A percentile compares a stretch with the other conserved stretches of the same genome.
Conservation (phyloP, 148 eudicot genomes). For the Nepenthes gracilis region DNA sequence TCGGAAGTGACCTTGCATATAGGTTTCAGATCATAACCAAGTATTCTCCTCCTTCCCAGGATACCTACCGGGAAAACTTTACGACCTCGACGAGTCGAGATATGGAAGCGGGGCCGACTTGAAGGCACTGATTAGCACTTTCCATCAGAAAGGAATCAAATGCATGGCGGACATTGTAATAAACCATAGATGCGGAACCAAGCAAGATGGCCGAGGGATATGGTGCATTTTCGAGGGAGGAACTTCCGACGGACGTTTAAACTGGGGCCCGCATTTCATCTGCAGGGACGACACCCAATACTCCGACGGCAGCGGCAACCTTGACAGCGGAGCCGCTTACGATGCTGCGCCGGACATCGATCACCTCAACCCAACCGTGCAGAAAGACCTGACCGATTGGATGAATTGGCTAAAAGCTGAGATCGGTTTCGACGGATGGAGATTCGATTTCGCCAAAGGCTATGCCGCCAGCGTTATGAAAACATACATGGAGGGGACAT, state of each 20-base stretch:
- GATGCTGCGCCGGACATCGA: conserved; percentile 43
- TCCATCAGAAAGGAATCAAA: conserved; percentile 40
- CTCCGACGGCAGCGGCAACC: conserved; percentile 42
- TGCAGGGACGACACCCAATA: conserved; percentile 38
- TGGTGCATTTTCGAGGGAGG: conserved; percentile 64
- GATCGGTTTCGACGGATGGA: conserved; percentile 44
- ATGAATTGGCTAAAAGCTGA: conserved; percentile 54
- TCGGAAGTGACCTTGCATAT: too few relatives aligned
- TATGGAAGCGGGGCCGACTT: conserved; percentile 33
- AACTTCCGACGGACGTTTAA: conserved; percentile 42
- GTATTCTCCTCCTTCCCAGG: conserved; percentile 14
- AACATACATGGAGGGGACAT: conserved; percentile 11
- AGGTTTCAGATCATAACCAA: too few relatives aligned
- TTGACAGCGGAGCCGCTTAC: conserved; percentile 28
- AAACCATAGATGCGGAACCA: conserved; percentile 19
- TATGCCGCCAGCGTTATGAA: conserved; percentile 35
- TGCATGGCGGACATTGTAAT: conserved; percentile 50
- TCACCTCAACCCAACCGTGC: conserved; percentile 42
- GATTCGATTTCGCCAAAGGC: conserved; percentile 53
- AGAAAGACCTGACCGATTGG: conserved; percentile 47
- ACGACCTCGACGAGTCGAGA: conserved; percentile 45
- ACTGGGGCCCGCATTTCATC: conserved; percentile 51
- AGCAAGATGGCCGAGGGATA: conserved; percentile 30
- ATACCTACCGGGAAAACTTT: conserved; percentile 49
- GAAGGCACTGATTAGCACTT: conserved; percentile 24